phyloP scores from a whole-genome alignment of 352 stramenopile genomes.

The Globisporangium spiculum region DNA sequence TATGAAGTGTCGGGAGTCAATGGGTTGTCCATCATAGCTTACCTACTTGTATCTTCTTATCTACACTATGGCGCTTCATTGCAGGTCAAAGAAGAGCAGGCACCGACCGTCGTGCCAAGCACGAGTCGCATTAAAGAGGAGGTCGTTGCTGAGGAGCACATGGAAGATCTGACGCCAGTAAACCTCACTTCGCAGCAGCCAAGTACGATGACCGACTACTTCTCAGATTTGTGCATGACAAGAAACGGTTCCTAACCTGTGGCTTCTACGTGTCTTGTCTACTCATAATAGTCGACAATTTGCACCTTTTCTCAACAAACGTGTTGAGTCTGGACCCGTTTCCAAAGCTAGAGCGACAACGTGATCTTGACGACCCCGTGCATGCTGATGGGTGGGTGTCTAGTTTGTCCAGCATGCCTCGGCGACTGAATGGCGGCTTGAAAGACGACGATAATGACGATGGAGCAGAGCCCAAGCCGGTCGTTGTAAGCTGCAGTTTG shows the following conservation, averaged over 20 bases:
- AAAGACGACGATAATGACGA: slow-evolving; percentile 29
- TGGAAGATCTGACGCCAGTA: neutral
- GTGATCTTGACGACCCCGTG: neutral
- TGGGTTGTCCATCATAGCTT: neutral
- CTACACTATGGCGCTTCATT: too few relatives aligned
- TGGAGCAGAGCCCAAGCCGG: slow-evolving; percentile 31
- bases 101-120: neutral
- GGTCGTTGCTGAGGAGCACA: neutral
- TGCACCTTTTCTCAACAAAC: slow-evolving; percentile 11
- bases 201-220: neutral
- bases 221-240: neutral
- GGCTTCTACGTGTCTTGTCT: neutral
- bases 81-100: slow-evolving; percentile 9
- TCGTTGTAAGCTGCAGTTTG: slow-evolving; percentile 50
- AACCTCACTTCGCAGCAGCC: neutral
- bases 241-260: neutral
- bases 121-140: slow-evolving; percentile 7
- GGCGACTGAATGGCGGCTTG: neutral
- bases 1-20: neutral
- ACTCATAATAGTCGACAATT: neutral
- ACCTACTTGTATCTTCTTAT: neutral
- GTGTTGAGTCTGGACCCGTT: slow-evolving; percentile 16
- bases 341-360: neutral
- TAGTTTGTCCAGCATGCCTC: slow-evolving; percentile 17
- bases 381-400: slow-evolving; percentile 27